Evolutionary conservation across 441 rosid species (phyloP), one percentile per base, ranked within the genome.

Genomic region (Flueggea neowawraea): DNA sequence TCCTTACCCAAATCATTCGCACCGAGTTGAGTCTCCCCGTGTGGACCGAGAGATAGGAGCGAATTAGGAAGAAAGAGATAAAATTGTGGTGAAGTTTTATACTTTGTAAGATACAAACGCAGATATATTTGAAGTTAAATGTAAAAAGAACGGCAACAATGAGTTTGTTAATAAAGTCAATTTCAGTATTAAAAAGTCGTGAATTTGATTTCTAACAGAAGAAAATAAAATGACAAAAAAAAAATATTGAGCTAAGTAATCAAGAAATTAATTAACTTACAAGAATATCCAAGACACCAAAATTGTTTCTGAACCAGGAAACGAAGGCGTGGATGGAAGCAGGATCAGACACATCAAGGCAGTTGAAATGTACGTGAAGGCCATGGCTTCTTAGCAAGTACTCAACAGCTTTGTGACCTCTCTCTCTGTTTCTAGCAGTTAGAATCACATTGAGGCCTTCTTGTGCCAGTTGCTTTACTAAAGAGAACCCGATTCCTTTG

Each of bases 401-500:
- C 57, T 86, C 84, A 0, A 70, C 69, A 8, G 98, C 96, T 13
- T 51, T 65, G 31, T 13, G 13, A 6, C 95, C 98, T 58, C 73
- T 88, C 47, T 72, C 72, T 0, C n/a, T 52, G 60, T 92, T 87
- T 70, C 98, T 76, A 1, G 96, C 90, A 5, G 98, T 88, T 63
- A 86, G 73, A 5, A 92, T 59, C 12, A 90, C 96, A 1, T 82
- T 83, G 15, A 92, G 48, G 6, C 96, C 97, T 13, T 62, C 33
- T 54, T 83, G 79, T 14, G 94, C 78, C 16, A 92, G 73, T 62
- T 76, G 67, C 76, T 85, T 88, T 73, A 81, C 96, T 53, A 88
- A 22, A n/a, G 85, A 85, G 50, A 73, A 84, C 39, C 97, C 96
- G 22, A 92, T 92, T 58, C 96, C 96, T 59, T 75, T 89, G 80